Base-by-base conservation (phyloP, 2,329 filamentous ascomycete genomes). In the Venturia asperata region DNA sequence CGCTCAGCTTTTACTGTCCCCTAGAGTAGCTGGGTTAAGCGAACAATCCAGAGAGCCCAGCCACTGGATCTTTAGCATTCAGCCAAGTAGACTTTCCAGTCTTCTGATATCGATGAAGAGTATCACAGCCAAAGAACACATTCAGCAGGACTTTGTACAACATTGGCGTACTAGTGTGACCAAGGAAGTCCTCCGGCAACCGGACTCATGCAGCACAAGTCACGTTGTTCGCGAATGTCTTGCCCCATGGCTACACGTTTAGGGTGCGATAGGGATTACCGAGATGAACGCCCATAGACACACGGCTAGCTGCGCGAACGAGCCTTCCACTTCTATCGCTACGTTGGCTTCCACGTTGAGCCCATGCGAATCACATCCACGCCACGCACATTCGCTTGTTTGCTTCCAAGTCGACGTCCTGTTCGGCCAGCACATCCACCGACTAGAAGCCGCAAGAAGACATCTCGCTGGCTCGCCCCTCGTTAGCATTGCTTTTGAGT, bases 91-190 rank as follows among this genome's bases (percentile, higher is more conserved):
- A 58, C 9, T 4, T 27, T 58, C n/a, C 52, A 34, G 52, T 37
- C 52, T 58, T 37, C 52, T 58, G 52, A 58, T 58, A n/a, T n/a
- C 19, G 30, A 58, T 58, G 52, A 39, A 58, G 52, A 56, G 30
- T 24, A 55, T 17, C 24, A 34, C 17, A 55, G 27, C 49, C 24
- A 55, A 34, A 55, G 24, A 34, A n/a, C 5, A 56, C 52, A 37
- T 34, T 24, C 19, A 37, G 52, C 52, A 39, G 30, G 52, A 30
- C 52, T 58, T 58, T 37, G 52, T 58, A 37, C 30, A 58, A 37
- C 52, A 19, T n/a, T 58, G 52, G 52, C 15, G 52, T 58, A 19
- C 37, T 37, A 15, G 52, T 34, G 30, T 27, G 27, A 58, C 30
- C 27, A 58, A 58, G 30, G 52, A 15, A 58, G 4, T 37, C 19